A percentile compares a stretch with the other conserved stretches of the same genome.
Conservation (phyloP, 306 rosid species). For the Bauhinia variegata region DNA sequence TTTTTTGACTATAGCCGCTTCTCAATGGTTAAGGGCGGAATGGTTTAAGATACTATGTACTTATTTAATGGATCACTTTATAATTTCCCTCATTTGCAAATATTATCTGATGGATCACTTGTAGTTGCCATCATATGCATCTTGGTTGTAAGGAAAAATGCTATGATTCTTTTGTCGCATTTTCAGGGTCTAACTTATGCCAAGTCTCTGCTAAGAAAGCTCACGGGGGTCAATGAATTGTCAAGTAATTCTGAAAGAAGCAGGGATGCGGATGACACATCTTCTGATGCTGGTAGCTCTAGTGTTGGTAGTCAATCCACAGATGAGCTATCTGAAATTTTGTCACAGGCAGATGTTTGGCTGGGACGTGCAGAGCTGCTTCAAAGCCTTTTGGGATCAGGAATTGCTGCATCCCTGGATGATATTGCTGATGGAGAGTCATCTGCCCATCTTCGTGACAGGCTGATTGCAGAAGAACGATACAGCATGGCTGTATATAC, state of each 20-base stretch:
- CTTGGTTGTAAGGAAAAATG: conserved; percentile 30
- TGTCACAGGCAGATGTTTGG: conserved; percentile 81
- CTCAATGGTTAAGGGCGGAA: not conserved
- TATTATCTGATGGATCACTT: not conserved
- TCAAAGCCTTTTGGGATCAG: conserved; percentile 96
- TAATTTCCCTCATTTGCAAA: no score
- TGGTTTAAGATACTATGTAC: conserved; percentile 18
- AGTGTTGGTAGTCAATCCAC: conserved; percentile 90
- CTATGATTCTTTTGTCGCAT: conserved; percentile 26
- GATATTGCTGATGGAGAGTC: conserved; percentile 94
- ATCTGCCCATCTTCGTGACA: conserved; percentile 87
- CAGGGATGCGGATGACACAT: conserved; percentile 85
- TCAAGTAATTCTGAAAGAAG: conserved; percentile 69
- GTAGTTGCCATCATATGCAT: conserved; percentile 28
- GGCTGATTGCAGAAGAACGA: conserved; percentile 85
- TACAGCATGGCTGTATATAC: conserved; percentile 99
- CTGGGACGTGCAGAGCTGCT: conserved; percentile 93
- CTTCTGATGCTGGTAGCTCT: conserved; percentile 98
- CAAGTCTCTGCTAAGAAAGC: conserved; percentile 86
- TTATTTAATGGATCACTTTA: not conserved
- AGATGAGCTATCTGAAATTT: conserved; percentile 82
- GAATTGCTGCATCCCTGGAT: conserved; percentile 94
- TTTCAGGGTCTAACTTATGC: conserved; percentile 84
- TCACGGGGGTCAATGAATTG: conserved; percentile 73
- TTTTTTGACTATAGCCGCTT: conserved; percentile 18